These are phyloP conservation scores for Boletellus ananiceps DNA, from an alignment of 768 basidiomycete species.

Conservation along the genomic window DNA sequence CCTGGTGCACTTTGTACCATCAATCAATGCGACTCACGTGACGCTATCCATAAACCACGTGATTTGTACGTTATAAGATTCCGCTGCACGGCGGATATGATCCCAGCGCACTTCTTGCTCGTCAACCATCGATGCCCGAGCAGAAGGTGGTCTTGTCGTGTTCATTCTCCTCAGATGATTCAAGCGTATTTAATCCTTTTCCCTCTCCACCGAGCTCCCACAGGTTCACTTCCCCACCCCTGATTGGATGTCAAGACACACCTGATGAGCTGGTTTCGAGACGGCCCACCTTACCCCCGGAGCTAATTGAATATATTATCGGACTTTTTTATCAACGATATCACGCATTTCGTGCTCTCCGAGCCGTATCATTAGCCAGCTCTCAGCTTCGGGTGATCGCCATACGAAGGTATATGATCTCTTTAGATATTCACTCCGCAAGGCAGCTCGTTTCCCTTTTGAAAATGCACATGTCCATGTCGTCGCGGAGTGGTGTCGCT, in stretches of 20 bases:
- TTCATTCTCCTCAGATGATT: conserved; percentile 15
- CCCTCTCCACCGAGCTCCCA: conserved; percentile 15
- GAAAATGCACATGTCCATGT: conserved; percentile 29
- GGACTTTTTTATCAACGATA: conserved; percentile 17
- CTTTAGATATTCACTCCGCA: conserved; percentile 17
- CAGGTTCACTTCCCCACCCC: conserved; percentile 23
- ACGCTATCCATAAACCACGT: conserved; percentile 14
- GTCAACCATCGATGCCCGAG: conserved; percentile 16
- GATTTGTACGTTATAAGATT: not conserved
- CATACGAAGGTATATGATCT: conserved; percentile 34
- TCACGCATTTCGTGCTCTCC: conserved; percentile 33
- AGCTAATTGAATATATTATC: conserved; percentile 31
- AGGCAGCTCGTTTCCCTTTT: conserved; percentile 29
- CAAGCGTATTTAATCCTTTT: conserved; percentile 6
- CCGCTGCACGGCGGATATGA: not conserved
- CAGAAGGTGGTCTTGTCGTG: not conserved
- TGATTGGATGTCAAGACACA: conserved; percentile 6
- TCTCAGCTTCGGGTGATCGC: conserved; percentile 39
- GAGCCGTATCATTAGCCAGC: conserved; percentile 39
- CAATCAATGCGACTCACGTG: too few relatives aligned
- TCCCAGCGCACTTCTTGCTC: conserved; percentile 1
- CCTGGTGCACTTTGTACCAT: conserved; percentile 3
- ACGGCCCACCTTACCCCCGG: conserved; percentile 25
- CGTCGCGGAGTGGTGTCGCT: conserved; percentile 14
- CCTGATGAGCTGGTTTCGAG: not conserved